These are phyloP conservation scores for Salisapilia sapeloensis DNA, from an alignment of 352 stramenopile genomes.

Conservation along the genomic window DNA sequence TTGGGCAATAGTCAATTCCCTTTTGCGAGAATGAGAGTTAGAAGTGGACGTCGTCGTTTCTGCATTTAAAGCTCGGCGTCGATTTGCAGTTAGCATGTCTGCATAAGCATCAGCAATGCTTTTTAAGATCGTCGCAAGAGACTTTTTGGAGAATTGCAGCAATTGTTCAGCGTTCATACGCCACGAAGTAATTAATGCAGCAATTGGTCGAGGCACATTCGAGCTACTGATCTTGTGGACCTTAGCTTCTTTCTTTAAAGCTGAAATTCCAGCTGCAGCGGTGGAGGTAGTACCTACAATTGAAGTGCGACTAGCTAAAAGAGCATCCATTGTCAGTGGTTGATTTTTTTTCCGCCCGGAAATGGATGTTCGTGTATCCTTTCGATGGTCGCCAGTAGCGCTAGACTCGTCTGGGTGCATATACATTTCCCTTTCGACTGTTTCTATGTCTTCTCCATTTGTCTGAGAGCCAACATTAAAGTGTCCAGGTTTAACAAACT, in stretches of 20 bases:
- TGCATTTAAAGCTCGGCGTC: too few species aligned
- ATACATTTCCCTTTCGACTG: background rate
- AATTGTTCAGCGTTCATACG: constrained; percentile 72
- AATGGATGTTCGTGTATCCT: too few species aligned
- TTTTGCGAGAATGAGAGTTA: constrained; percentile 7
- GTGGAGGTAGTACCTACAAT: too few species aligned
- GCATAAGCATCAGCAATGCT: constrained; percentile 59
- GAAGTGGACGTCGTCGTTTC: too few species aligned
- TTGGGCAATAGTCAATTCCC: constrained; percentile 33
- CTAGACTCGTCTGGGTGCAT: constrained; percentile 5
- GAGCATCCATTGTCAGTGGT: constrained; percentile 26
- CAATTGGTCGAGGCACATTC: constrained; percentile 37
- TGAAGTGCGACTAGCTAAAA: too few species aligned
- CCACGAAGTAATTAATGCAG: constrained; percentile 61
- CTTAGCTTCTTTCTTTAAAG: constrained; percentile 28
- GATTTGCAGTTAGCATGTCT: constrained; percentile 40
- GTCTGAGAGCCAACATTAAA: constrained; percentile 38
- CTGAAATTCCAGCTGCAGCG: constrained; percentile 1
- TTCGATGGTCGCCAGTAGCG: constrained; percentile 1
- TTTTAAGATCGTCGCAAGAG: constrained; percentile 34
- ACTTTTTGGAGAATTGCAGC: constrained; percentile 60
- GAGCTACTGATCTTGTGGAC: constrained; percentile 62
- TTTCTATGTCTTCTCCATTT: constrained; percentile 6
- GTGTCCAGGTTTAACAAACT: constrained; percentile 25
- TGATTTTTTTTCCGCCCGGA: constrained; percentile 1